Conservation (phyloP, 1,284 basidiomycete species). For the Rhodotorula sp. region DNA sequence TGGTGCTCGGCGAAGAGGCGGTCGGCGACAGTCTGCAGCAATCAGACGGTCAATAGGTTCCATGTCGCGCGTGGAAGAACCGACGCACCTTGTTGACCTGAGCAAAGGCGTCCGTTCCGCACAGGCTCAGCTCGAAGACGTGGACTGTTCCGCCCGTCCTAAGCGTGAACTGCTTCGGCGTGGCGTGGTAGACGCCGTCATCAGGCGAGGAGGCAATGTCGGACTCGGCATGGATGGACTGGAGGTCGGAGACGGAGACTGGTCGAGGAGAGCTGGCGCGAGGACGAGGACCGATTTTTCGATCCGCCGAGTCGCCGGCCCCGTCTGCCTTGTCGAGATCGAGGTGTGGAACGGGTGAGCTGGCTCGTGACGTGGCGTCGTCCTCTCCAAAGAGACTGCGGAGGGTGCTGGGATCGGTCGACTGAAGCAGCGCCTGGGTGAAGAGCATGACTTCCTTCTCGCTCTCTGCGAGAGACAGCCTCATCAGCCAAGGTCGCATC, state of each 20-base stretch:
- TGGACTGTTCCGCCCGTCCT: slow-evolving; percentile 51
- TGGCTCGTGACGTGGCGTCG: slow-evolving; percentile 8
- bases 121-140: slow-evolving; percentile 55
- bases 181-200: slow-evolving; percentile 34
- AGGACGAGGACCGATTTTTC: background rate
- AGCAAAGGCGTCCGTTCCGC: slow-evolving; percentile 47
- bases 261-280: slow-evolving; percentile 22
- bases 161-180: slow-evolving; percentile 51
- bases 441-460: slow-evolving; percentile 43
- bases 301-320: background rate
- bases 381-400: slow-evolving; percentile 34
- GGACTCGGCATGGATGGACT: slow-evolving; percentile 29
- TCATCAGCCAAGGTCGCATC: background rate
- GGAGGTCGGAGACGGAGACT: slow-evolving; percentile 26
- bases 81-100: slow-evolving; percentile 37
- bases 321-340: slow-evolving; percentile 9
- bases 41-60: background rate
- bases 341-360: slow-evolving; percentile 16
- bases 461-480: slow-evolving; percentile 6
- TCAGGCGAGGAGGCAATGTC: slow-evolving; percentile 3
- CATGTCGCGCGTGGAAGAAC: no score
- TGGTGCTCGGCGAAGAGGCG: slow-evolving; percentile 52
- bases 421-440: slow-evolving; percentile 43
- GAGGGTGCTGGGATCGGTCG: slow-evolving; percentile 47
- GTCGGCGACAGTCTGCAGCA: slow-evolving; percentile 42